Evolutionary conservation across 345 rosid species (phyloP).

Genomic region (Brassica napus): Da-Ae NC_063452.1:4013501-4014000

Average conservation of each 20-base stretch:
- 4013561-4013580: constrained; percentile 24
- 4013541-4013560: constrained; percentile 15
- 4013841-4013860: neutral
- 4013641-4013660: constrained; percentile 37
- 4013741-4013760: constrained; percentile 10
- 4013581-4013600: constrained; percentile 30
- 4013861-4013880: no score
- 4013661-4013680: constrained; percentile 32
- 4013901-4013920: no score
- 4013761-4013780: constrained; percentile 21
- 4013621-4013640: constrained; percentile 35
- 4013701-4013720: constrained; percentile 10
- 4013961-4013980: neutral
- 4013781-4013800: neutral
- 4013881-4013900: neutral
- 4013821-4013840: neutral
- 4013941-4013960: neutral
- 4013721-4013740: neutral
- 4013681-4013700: constrained; percentile 11
- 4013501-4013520: constrained; percentile 21
- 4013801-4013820: no score
- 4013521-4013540: neutral
- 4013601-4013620: constrained; percentile 23
- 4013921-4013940: no score
- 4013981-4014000: neutral